Evolutionary conservation across 768 basidiomycete species (phyloP).

Genomic region (Ephemerocybe angulata): DNA sequence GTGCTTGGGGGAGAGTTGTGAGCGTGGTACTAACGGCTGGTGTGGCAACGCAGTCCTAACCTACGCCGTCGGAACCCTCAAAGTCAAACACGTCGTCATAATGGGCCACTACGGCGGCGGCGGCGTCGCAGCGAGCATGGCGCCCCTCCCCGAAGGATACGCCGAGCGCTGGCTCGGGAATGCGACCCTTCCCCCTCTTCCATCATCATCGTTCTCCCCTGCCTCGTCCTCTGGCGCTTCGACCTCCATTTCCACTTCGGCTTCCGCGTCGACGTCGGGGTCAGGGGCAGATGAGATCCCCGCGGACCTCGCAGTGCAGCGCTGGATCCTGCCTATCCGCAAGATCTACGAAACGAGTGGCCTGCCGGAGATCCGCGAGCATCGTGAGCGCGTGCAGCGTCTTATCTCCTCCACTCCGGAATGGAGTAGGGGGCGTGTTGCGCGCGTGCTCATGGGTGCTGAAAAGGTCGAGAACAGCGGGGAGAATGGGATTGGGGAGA

Average conservation of each 20-base stretch:
- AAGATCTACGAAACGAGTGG: slow-evolving; percentile 32
- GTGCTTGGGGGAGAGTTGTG: too few relatives aligned
- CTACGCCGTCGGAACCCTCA: slow-evolving; percentile 24
- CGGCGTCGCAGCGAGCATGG: slow-evolving; percentile 28
- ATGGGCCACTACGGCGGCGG: slow-evolving; percentile 31
- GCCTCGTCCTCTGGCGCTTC: neutral
- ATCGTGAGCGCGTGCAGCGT: slow-evolving; percentile 21
- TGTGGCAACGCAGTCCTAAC: slow-evolving; percentile 26
- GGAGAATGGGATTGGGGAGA: too few relatives aligned
- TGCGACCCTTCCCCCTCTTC: too few relatives aligned
- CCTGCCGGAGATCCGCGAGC: slow-evolving; percentile 36
- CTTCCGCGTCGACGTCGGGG: neutral
- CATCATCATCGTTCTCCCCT: too few relatives aligned
- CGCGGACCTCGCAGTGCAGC: slow-evolving; percentile 32
- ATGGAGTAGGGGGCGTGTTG: too few relatives aligned
- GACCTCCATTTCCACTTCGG: too few relatives aligned
- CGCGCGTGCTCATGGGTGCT: too few relatives aligned
- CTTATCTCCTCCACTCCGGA: too few relatives aligned
- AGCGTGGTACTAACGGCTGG: neutral
- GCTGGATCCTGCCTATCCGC: slow-evolving; percentile 39
- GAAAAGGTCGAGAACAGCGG: neutral
- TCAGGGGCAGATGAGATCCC: slow-evolving; percentile 9
- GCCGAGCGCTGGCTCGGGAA: neutral
- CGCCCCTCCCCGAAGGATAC: slow-evolving; percentile 12
- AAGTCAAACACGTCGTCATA: slow-evolving; percentile 29